Conservation (phyloP, 331 rosid genomes). For the Malus hybrid region DNA sequence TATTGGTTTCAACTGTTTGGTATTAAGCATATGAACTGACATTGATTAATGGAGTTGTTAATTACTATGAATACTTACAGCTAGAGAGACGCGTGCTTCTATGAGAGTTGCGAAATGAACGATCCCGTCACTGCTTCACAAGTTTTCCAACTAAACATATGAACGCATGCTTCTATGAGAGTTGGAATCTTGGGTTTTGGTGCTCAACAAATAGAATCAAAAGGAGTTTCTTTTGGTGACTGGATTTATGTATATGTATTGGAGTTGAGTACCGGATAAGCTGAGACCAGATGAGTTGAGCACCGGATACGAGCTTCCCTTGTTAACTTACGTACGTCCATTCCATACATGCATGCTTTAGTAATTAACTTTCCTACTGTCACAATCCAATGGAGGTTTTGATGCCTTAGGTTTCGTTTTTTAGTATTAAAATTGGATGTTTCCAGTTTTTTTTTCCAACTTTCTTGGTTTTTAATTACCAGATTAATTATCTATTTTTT, state of each 20-base stretch:
- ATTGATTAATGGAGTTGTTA: no score
- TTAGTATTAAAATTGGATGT: neutral
- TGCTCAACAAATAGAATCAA: neutral
- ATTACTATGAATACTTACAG: no score
- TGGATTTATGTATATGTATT: neutral
- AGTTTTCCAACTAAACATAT: no score
- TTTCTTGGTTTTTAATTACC: neutral
- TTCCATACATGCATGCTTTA: neutral
- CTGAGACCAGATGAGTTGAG: no score
- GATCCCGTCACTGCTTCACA: neutral
- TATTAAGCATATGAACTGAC: neutral
- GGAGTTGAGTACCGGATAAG: neutral
- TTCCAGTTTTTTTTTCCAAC: neutral
- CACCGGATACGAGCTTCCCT: neutral
- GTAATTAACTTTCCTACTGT: neutral
- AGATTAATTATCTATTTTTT: neutral
- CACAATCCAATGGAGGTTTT: neutral
- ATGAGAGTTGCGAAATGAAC: neutral
- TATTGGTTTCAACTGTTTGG: neutral
- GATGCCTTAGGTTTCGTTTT: neutral
- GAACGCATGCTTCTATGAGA: no score
- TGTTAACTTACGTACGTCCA: neutral
- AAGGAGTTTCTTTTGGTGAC: neutral
- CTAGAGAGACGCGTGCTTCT: no score
- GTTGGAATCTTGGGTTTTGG: neutral